These are phyloP conservation scores for Zopfia rhizophila DNA, from an alignment of 2,329 filamentous ascomycete species.

Conservation along the genomic window DNA sequence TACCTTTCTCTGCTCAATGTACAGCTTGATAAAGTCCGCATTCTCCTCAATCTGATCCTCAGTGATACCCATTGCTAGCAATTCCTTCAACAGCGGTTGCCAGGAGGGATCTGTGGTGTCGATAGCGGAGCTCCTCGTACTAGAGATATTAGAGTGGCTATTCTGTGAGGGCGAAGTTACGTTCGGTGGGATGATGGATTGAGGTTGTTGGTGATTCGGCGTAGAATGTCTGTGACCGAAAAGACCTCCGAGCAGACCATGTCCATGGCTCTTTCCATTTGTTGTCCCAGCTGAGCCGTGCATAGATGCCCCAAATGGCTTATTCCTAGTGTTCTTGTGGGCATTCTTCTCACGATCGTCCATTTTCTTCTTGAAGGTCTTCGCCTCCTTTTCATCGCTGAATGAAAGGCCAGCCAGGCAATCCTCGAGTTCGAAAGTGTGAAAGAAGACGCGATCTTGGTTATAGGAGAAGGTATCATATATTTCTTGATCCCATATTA, in stretches of 20 bases:
- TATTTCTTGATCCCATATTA: slow-evolving; percentile 97
- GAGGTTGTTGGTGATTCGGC: slow-evolving; percentile 53
- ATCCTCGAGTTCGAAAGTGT: slow-evolving; percentile 94
- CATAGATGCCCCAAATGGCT: slow-evolving; percentile 70
- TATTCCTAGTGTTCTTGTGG: slow-evolving; percentile 83
- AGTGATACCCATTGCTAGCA: slow-evolving; percentile 73
- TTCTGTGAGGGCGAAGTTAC: slow-evolving; percentile 51
- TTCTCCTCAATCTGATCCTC: slow-evolving; percentile 75
- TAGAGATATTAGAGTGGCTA: slow-evolving; percentile 46
- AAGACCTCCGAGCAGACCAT: slow-evolving; percentile 64
- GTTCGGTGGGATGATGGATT: slow-evolving; percentile 62
- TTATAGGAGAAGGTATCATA: slow-evolving; percentile 96
- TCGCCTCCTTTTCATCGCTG: slow-evolving; percentile 96
- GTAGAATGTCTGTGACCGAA: slow-evolving; percentile 62
- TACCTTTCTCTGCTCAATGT: slow-evolving; percentile 71
- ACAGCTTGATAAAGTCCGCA: slow-evolving; percentile 74
- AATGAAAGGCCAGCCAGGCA: slow-evolving; percentile 92
- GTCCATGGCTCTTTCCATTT: slow-evolving; percentile 48
- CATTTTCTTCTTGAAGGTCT: slow-evolving; percentile 97
- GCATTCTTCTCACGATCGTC: slow-evolving; percentile 95
- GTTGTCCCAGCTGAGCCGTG: slow-evolving; percentile 32
- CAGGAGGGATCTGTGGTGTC: slow-evolving; percentile 71
- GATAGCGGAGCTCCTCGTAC: slow-evolving; percentile 58
- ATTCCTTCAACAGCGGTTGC: slow-evolving; percentile 69
- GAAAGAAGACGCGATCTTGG: slow-evolving; percentile 96